These are phyloP conservation scores for Microcos paniculata DNA, from an alignment of 345 rosid genomes.

Conservation along the genomic window DNA sequence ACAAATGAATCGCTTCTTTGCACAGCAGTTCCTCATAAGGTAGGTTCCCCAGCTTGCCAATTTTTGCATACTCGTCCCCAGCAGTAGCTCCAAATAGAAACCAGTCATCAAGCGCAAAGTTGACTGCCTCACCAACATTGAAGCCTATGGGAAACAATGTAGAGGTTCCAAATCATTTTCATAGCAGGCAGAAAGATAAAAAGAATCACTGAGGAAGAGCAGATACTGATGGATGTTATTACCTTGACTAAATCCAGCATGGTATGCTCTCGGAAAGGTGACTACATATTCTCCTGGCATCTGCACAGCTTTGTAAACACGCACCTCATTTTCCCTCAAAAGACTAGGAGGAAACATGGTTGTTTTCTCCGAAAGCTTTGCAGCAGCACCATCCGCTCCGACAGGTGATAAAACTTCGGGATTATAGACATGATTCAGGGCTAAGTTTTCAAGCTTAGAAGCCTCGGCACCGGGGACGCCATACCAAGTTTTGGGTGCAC, in stretches of 20 bases:
- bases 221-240: no score
- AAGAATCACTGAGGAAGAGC: no score
- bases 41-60: constrained; percentile 36
- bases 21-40: constrained; percentile 66
- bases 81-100: constrained; percentile 65
- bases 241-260: constrained; percentile 74
- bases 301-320: constrained; percentile 66
- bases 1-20: constrained; percentile 52
- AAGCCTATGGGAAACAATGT: constrained; percentile 35
- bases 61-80: constrained; percentile 50
- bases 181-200: background rate
- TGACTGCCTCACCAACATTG: constrained; percentile 69
- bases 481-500: constrained; percentile 72
- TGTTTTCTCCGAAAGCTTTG: constrained; percentile 50
- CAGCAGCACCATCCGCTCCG: constrained; percentile 52
- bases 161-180: background rate
- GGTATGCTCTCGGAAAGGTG: constrained; percentile 68
- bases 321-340: constrained; percentile 44
- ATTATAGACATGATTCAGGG: constrained; percentile 41
- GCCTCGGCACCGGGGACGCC: constrained; percentile 62
- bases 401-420: constrained; percentile 33
- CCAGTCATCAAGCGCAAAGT: constrained; percentile 63
- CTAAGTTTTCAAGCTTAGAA: constrained; percentile 50
- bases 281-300: constrained; percentile 62
- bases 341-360: constrained; percentile 64